A percentile compares a stretch with the other conserved stretches of the same genome.
These are phyloP conservation scores for Crithidia thermophila DNA, from an alignment of 208 protist species.

Conservation along the genomic window DNA sequence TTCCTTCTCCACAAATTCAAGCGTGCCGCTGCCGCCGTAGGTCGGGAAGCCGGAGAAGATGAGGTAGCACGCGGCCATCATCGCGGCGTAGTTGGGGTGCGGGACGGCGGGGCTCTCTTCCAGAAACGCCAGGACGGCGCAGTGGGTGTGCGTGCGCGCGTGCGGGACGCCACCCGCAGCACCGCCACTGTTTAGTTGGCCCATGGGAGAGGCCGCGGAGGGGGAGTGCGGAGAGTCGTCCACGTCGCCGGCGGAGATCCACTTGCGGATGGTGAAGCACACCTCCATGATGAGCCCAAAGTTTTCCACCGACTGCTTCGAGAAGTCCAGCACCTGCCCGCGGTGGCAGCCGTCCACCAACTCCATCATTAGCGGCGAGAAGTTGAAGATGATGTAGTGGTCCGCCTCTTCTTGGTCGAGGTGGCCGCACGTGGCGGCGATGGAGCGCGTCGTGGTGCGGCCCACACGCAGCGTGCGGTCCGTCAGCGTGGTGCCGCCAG, in stretches of 20 bases:
- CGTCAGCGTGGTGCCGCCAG: conserved; percentile 43
- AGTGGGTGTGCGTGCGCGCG: conserved; percentile 31
- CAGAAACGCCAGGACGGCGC: conserved; percentile 68
- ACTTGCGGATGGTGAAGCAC: conserved; percentile 75
- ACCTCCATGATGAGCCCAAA: conserved; percentile 75
- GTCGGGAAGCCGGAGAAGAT: conserved; percentile 67
- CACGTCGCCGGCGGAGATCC: conserved; percentile 42
- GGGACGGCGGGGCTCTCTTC: conserved; percentile 55
- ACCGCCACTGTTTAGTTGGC: background rate
- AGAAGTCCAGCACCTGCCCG: conserved; percentile 80
- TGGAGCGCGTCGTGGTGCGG: conserved; percentile 44
- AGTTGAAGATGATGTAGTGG: conserved; percentile 82
- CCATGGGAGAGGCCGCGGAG: background rate
- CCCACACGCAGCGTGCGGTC: conserved; percentile 52
- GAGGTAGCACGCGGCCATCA: conserved; percentile 78
- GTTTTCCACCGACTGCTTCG: conserved; percentile 72
- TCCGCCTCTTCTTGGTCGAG: conserved; percentile 57
- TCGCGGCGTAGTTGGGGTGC: conserved; percentile 75
- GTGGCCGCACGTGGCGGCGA: conserved; percentile 43
- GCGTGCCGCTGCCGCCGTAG: conserved; percentile 47
- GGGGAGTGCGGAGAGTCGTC: conserved; percentile 5
- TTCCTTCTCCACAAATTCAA: conserved; percentile 67
- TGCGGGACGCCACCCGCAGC: background rate
- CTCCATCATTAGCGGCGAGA: conserved; percentile 80
- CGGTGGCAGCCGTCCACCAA: conserved; percentile 51